phyloP scores from a whole-genome alignment of 805 yeast genomes.

The Ogataea pini region DNA sequence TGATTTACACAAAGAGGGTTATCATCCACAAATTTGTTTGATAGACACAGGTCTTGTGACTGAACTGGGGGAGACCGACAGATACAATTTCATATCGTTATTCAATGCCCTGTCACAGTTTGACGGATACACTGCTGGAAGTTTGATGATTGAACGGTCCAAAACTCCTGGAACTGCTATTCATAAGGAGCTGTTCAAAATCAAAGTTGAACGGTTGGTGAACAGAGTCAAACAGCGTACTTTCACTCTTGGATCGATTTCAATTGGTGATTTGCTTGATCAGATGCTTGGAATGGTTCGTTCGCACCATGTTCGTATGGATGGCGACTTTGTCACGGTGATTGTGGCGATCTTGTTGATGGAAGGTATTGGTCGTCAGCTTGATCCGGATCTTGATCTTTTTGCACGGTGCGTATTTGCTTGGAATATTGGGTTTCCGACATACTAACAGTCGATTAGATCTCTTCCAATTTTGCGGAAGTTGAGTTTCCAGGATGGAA shows the following conservation, averaged over 20 bases:
- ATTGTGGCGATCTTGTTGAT: slow-evolving; percentile 88
- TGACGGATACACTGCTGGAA: slow-evolving; percentile 94
- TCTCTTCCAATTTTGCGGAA: slow-evolving; percentile 84
- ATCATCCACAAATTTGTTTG: slow-evolving; percentile 82
- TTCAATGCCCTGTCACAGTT: slow-evolving; percentile 87
- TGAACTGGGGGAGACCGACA: slow-evolving; percentile 72
- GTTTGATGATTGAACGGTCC: slow-evolving; percentile 91
- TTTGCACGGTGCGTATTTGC: slow-evolving; percentile 90
- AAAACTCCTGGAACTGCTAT: slow-evolving; percentile 92
- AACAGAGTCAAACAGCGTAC: slow-evolving; percentile 81
- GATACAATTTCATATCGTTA: slow-evolving; percentile 84
- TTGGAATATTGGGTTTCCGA: slow-evolving; percentile 40
- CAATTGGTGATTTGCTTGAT: slow-evolving; percentile 87
- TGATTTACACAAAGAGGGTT: slow-evolving; percentile 53
- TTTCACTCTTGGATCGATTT: slow-evolving; percentile 86
- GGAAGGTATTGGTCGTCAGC: slow-evolving; percentile 94
- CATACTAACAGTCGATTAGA: slow-evolving; percentile 41
- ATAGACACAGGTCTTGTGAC: slow-evolving; percentile 94
- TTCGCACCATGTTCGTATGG: slow-evolving; percentile 94
- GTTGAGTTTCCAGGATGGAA: slow-evolving; percentile 71
- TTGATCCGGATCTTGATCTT: slow-evolving; percentile 89
- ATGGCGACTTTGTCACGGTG: slow-evolving; percentile 93
- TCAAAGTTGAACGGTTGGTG: slow-evolving; percentile 83
- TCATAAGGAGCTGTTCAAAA: slow-evolving; percentile 80
- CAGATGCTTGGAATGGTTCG: slow-evolving; percentile 90